Percentiles rank a stretch among this genome's conserved stretches.
Evolutionary conservation across 129 eudicot species (phyloP).

Genomic region (Escallonia herrerae): DNA sequence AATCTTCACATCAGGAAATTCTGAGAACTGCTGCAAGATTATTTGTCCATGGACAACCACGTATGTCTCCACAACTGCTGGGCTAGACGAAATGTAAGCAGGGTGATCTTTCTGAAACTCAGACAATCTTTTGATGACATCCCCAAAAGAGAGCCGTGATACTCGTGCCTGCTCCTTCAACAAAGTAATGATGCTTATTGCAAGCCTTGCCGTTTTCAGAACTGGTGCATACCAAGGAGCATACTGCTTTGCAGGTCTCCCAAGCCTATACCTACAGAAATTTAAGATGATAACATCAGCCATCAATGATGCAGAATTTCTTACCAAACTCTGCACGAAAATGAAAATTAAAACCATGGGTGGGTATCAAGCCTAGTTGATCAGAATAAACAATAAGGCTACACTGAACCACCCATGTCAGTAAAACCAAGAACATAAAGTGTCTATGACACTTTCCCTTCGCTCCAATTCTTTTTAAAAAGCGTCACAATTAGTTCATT

Average conservation of each 20-base stretch:
- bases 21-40: conserved; percentile 79
- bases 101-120: conserved; percentile 68
- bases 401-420: too few relatives aligned
- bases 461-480: too few relatives aligned
- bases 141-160: conserved; percentile 66
- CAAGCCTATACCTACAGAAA: conserved; percentile 73
- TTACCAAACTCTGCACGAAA: too few relatives aligned
- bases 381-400: too few relatives aligned
- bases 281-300: too few relatives aligned
- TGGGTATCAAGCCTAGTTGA: too few relatives aligned
- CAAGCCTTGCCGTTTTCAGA: conserved; percentile 86
- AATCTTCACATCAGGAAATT: conserved; percentile 74
- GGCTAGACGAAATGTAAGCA: conserved; percentile 70
- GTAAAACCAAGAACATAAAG: too few relatives aligned
- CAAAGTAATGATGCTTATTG: conserved; percentile 64
- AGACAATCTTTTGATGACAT: conserved; percentile 67
- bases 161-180: conserved; percentile 93
- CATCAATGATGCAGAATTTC: too few relatives aligned
- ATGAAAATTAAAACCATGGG: too few relatives aligned
- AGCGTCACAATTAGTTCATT: too few relatives aligned
- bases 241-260: conserved; percentile 92
- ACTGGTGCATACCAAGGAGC: conserved; percentile 92
- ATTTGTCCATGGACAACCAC: conserved; percentile 95
- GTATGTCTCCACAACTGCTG: conserved; percentile 59
- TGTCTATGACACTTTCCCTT: too few relatives aligned